A percentile compares a stretch with the other conserved stretches of the same genome.
Conservation (phyloP, 225 moss, liverwort and hornwort genomes). For the Climacium dendroides region DNA sequence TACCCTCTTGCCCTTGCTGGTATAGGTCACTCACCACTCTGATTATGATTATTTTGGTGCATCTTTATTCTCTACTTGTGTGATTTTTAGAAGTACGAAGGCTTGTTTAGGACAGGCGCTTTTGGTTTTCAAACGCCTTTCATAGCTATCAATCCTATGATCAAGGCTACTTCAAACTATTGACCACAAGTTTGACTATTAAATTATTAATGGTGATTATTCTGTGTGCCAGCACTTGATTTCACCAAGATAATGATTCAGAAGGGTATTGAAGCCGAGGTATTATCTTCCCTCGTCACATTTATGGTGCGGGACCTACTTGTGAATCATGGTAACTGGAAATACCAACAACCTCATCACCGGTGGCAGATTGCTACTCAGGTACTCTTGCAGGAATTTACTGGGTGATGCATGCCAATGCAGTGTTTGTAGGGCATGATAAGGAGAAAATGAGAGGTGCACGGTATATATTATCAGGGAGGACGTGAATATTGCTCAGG, state of each 20-base stretch:
- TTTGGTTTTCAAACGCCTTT: neutral
- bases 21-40: conserved; percentile 3
- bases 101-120: neutral
- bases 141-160: neutral
- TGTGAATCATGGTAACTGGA: conserved; percentile 97
- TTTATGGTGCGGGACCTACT: conserved; percentile 73
- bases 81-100: neutral
- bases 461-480: neutral
- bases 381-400: conserved; percentile 18
- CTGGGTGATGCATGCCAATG: neutral
- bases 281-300: conserved; percentile 56
- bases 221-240: conserved; percentile 54
- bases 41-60: neutral
- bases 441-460: neutral
- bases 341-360: conserved; percentile 74
- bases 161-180: neutral
- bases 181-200: neutral
- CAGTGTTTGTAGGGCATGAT: neutral
- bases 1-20: conserved; percentile 77
- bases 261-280: conserved; percentile 54
- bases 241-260: conserved; percentile 68
- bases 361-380: conserved; percentile 95
- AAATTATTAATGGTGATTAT: neutral
- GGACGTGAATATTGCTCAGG: neutral
- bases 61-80: neutral